A percentile compares a stretch with the other conserved stretches of the same genome.
Evolutionary conservation across 139 green algal genomes (phyloP).

Genomic region (Coelastrella sp.): DNA sequence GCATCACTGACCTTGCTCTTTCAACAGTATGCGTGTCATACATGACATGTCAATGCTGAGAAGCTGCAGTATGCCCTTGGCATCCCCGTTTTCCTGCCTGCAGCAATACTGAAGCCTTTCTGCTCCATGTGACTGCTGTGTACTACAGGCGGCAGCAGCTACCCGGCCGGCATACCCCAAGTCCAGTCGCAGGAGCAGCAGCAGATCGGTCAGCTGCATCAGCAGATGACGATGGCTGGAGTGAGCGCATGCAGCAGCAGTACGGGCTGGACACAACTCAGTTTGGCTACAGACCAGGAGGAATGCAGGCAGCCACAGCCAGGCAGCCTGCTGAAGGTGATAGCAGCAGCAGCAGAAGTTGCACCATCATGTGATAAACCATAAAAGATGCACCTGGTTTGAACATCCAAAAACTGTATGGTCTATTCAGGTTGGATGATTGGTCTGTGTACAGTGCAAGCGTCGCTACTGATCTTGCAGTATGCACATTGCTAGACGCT

Average conservation of each 20-base stretch:
- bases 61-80: too few relatives aligned
- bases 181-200: neutral
- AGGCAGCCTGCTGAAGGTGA: neutral
- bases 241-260: conserved; percentile 47
- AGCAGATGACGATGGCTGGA: conserved; percentile 45
- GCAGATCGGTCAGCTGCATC: conserved; percentile 34
- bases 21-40: too few relatives aligned
- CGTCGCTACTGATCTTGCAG: too few relatives aligned
- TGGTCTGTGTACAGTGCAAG: too few relatives aligned
- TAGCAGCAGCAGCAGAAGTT: neutral
- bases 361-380: neutral
- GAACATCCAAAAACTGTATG: too few relatives aligned
- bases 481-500: too few relatives aligned
- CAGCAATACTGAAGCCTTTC: neutral
- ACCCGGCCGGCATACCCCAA: neutral
- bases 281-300: conserved; percentile 27
- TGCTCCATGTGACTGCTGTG: neutral
- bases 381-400: too few relatives aligned
- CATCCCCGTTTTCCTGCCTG: too few relatives aligned
- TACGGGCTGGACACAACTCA: conserved; percentile 42
- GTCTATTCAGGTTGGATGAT: too few relatives aligned
- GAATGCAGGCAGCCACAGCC: neutral
- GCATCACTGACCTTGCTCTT: neutral
- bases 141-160: neutral
- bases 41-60: too few relatives aligned